A percentile compares a stretch with the other conserved stretches of the same genome.
Evolutionary conservation across 23 red algal genomes (phyloP).

Genomic region (Gracilaria domingensis): DNA sequence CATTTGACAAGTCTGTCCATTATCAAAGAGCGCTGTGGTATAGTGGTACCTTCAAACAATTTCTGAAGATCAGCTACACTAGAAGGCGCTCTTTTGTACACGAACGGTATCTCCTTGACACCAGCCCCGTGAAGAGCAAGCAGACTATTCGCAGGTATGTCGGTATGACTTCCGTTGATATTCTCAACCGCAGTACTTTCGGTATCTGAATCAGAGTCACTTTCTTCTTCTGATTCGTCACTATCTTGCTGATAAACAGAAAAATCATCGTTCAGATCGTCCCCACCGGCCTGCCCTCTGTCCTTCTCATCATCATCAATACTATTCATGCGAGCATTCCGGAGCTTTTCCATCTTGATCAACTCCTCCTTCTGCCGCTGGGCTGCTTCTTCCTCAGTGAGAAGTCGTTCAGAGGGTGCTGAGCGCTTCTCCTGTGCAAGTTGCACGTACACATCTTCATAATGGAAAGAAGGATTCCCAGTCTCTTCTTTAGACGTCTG

Average conservation of each 20-base stretch:
- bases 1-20: conserved; percentile 63
- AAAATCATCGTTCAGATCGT: conserved; percentile 23
- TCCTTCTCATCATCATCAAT: conserved; percentile 44
- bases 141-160: not conserved
- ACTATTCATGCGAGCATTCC: conserved; percentile 45
- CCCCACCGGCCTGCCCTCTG: not conserved
- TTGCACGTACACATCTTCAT: conserved; percentile 61
- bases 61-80: conserved; percentile 24
- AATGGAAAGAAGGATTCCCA: not conserved
- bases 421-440: conserved; percentile 64
- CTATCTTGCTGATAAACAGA: not conserved
- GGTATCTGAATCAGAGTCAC: conserved; percentile 33
- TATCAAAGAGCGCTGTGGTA: conserved; percentile 44
- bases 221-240: conserved; percentile 40
- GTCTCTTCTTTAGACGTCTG: not conserved
- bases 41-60: conserved; percentile 35
- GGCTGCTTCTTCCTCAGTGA: conserved; percentile 67
- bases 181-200: conserved; percentile 11
- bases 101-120: conserved; percentile 57
- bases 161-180: not conserved
- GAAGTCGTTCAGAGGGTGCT: conserved; percentile 51
- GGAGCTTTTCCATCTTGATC: conserved; percentile 44
- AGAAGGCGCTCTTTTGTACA: conserved; percentile 41
- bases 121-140: conserved; percentile 8
- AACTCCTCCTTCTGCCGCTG: conserved; percentile 51